Evolutionary conservation across 2,329 filamentous ascomycete species (phyloP), one percentile per base, ranked within the genome.

Genomic region (Fusarium buharicum): DNA sequence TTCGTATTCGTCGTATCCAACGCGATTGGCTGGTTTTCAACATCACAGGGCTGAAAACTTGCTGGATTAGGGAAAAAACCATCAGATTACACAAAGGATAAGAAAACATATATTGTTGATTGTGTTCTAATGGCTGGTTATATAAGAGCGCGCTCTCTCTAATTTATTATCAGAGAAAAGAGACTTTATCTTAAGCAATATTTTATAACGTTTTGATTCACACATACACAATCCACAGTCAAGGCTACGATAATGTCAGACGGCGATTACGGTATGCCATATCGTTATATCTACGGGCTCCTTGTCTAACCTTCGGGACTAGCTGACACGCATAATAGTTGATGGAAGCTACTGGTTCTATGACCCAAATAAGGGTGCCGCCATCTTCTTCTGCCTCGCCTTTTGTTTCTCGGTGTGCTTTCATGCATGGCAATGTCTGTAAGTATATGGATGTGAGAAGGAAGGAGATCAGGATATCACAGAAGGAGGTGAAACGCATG

Each of bases 341-440:
- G 66, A 74, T 2, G 76, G 74, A 1, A 83, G 78, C 55, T 74
- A 77, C 31, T 83, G 75, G 74, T 78, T 81, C 66, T 82, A 79
- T 55, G 78, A 76, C 9, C 78, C 81, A 0, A 82, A 81, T 53
- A 79, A 80, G 62, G 79, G 76, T 1, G 81, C 79, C 0, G 76
- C 80, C 3, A 72, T 82, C 28, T 81, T 83, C 72, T 82, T 83
- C 57, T 71, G 77, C 9, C 41, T 78, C 5, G 76, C 75, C 4
- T 83, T 79, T 62, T 61, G 75, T 4, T 54, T 68, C 2, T 78
- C 78, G 2, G 75, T 76, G 5, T 44, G 68, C 2, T 65, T 74
- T 17, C 80, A 83, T 65, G 50, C 71, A 41, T 81, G 77, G 73
- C 79, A 82, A 52, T 73, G 74, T 65, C 55, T 74, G 85, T 87